These are phyloP conservation scores for Podospora didyma DNA, from an alignment of 495 filamentous ascomycete genomes.

Conservation along the genomic window DNA sequence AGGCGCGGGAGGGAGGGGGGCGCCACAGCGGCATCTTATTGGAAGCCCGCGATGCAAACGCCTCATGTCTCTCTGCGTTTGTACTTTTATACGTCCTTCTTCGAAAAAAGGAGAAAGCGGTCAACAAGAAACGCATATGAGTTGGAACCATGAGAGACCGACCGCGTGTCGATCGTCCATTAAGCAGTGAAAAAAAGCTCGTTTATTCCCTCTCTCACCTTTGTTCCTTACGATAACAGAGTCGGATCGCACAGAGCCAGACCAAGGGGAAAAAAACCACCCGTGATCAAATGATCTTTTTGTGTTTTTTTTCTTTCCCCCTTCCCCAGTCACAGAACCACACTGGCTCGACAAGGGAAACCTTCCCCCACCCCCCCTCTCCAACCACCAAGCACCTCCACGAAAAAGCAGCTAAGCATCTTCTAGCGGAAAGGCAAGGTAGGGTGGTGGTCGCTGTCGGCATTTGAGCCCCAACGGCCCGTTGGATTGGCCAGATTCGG, in stretches of 20 bases:
- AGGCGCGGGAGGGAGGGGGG: neutral
- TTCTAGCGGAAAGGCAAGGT: slow-evolving; percentile 7
- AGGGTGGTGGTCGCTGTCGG: slow-evolving; percentile 14
- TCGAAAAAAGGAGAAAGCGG: too few relatives aligned
- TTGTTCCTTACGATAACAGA: neutral
- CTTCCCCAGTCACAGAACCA: too few relatives aligned
- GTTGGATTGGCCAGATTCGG: slow-evolving; percentile 12
- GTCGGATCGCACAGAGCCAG: neutral
- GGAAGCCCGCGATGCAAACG: too few relatives aligned
- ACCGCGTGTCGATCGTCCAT: too few relatives aligned
- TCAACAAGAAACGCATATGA: too few relatives aligned
- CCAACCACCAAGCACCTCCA: too few relatives aligned
- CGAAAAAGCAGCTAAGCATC: slow-evolving; percentile 13
- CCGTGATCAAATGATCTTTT: neutral
- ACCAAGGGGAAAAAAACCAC: neutral
- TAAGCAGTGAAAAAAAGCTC: neutral
- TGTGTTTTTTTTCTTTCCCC: too few relatives aligned
- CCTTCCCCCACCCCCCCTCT: slow-evolving; percentile 1
- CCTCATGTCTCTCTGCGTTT: too few relatives aligned
- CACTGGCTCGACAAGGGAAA: neutral
- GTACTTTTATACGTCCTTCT: too few relatives aligned
- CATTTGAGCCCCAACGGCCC: slow-evolving; percentile 12
- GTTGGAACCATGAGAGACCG: too few relatives aligned
- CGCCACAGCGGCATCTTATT: slow-evolving; percentile 5
- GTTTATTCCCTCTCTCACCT: neutral